Evolutionary conservation across 108 stramenopile species (phyloP), one percentile per base, ranked within the genome.

Genomic region (Phaeodactylum tricornutum): DNA sequence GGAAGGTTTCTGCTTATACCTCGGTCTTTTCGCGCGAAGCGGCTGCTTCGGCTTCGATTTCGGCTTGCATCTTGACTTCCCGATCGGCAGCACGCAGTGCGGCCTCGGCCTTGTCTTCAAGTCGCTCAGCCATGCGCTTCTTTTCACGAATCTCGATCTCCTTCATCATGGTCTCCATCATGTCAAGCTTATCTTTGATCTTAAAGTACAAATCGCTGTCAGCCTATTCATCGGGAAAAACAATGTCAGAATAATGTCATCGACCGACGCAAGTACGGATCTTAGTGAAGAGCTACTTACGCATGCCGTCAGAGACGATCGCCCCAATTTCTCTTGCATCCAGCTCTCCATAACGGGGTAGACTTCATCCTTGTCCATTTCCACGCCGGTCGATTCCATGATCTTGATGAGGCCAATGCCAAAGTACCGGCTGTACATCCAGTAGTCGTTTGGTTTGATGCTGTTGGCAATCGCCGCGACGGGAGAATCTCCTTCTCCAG

Each of bases 101-200:
- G 32, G 68, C 64, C 47, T 89, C 85, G 40, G 94, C 94, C 69
- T 92, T 93, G n/a, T 74, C 70, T 57, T 96, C 94, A 39, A 96
- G 76, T 51, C 94, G 71, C 40, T 96, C 92, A 7, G 94, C 94
- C 85, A 96, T 87, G 37, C 89, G 68, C 72, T 96, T 96, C 90
- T 96, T 96, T 69, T 96, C 94, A 36, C 94, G 74, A 56, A 96
- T 96, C 58, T 96, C 94, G 65, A 96, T 96, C 68, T 96, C 94
- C 69, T 96, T 96, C 90, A 96, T 93, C 80, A 96, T 85, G 31
- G 91, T 92, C 46, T 92, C 91, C 91, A 92, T 92, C 91, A 92
- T 92, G 50, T 84, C 84, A 30, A 92, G 75, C 64, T 92, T 92
- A 45, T 68, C 80, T 73, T 84, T 87, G 46, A 79, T 50, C 38